phyloP scores from a whole-genome alignment of 2,329 filamentous ascomycete species.

The Verticillium zaregamsianum region DNA sequence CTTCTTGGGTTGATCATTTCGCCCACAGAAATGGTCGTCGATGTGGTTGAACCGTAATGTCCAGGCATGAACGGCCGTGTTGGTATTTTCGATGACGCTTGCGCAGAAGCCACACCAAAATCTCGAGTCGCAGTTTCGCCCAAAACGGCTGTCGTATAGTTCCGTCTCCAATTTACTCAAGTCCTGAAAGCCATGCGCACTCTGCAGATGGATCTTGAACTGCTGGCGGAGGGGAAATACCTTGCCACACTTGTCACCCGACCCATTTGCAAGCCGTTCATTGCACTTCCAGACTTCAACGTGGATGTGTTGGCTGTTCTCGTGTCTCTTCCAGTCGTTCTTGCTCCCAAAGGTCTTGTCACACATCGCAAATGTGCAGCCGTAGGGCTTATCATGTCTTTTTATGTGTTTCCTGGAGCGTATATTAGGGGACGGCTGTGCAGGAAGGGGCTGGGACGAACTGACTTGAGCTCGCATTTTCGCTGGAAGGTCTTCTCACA shows the following conservation, averaged over 20 bases:
- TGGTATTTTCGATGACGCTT: constrained; percentile 46
- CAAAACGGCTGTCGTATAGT: constrained; percentile 54
- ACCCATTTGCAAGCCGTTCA: constrained; percentile 17
- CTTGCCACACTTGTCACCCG: constrained; percentile 45
- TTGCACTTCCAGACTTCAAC: constrained; percentile 70
- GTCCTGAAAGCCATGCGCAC: constrained; percentile 38
- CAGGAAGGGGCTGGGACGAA: too few relatives aligned
- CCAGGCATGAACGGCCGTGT: constrained; percentile 50
- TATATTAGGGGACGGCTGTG: constrained; percentile 13
- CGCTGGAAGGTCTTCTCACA: constrained; percentile 46
- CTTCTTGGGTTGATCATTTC: constrained; percentile 29
- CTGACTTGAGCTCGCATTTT: constrained; percentile 55
- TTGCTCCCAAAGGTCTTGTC: constrained; percentile 81
- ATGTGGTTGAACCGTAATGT: constrained; percentile 66
- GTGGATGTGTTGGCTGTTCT: constrained; percentile 73
- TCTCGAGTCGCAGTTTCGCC: constrained; percentile 56
- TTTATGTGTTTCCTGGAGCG: constrained; percentile 72
- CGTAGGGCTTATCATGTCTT: constrained; percentile 75
- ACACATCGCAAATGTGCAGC: constrained; percentile 71
- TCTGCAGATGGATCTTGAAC: constrained; percentile 59
- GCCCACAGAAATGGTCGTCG: constrained; percentile 63
- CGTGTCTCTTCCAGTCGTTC: constrained; percentile 91
- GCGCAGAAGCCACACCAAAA: constrained; percentile 91
- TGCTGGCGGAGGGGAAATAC: constrained; percentile 53
- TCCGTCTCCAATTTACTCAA: constrained; percentile 31